A percentile compares a stretch with the other conserved stretches of the same genome.
Conservation (phyloP, 176 grass and related monocot species). For the Typha latifolia region DNA sequence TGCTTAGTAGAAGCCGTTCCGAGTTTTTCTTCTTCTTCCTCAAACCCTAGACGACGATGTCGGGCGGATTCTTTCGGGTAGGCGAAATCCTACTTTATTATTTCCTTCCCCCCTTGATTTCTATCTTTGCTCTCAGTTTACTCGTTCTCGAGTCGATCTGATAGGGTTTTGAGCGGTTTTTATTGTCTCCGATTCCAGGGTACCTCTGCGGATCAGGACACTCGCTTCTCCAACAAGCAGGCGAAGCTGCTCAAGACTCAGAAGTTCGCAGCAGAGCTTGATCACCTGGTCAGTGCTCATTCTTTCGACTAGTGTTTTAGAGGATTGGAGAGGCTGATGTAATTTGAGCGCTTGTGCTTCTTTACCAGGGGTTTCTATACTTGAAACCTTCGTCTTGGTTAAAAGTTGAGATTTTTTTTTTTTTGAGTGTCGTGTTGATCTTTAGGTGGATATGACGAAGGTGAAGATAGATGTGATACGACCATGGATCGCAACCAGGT, state of each 20-base stretch:
- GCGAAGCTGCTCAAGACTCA: slow-evolving; percentile 87
- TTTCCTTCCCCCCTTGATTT: slow-evolving; percentile 10
- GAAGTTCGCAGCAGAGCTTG: slow-evolving; percentile 86
- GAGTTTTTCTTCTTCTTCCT: not conserved
- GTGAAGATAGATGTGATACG: slow-evolving; percentile 95
- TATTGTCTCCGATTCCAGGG: slow-evolving; percentile 35
- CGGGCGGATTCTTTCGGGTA: slow-evolving; percentile 95
- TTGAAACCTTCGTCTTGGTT: not conserved
- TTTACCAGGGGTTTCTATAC: too few species aligned
- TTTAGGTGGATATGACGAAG: slow-evolving; percentile 80
- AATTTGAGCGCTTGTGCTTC: not conserved
- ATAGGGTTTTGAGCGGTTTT: slow-evolving; percentile 15
- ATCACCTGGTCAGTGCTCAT: slow-evolving; percentile 48
- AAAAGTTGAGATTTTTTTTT: not conserved
- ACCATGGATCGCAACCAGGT: slow-evolving; percentile 91
- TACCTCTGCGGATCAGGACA: slow-evolving; percentile 91
- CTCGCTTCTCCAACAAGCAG: slow-evolving; percentile 98
- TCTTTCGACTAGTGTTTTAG: not conserved
- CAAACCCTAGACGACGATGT: slow-evolving; percentile 43
- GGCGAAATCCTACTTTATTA: not conserved
- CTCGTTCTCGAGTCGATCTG: slow-evolving; percentile 19
- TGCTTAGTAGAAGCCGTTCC: not conserved
- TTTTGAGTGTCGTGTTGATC: not conserved
- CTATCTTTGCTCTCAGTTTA: not conserved
- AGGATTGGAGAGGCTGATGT: not conserved